Evolutionary conservation across 2,329 filamentous ascomycete species (phyloP).

Genomic region (Fonsecaea pugnacius): DNA sequence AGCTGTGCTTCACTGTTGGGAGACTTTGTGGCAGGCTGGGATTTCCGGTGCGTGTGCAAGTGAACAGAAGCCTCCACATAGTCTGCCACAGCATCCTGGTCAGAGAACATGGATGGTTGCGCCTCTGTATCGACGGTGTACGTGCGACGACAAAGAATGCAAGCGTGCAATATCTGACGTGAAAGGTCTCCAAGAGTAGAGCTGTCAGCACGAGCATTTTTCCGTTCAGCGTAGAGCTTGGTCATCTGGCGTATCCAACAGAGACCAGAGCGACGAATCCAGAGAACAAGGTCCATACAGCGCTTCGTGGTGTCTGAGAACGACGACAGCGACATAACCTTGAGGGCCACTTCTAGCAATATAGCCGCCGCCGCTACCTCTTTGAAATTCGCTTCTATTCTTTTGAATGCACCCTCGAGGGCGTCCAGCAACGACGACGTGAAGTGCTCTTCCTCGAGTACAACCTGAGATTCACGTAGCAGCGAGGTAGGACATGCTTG

Average conservation of each 20-base stretch:
- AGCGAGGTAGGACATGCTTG: slow-evolving; percentile 31
- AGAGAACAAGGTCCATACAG: slow-evolving; percentile 48
- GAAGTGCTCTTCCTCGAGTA: slow-evolving; percentile 39
- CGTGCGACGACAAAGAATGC: slow-evolving; percentile 47
- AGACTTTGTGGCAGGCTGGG: not conserved
- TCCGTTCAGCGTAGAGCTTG: slow-evolving; percentile 18
- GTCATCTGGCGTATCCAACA: slow-evolving; percentile 24
- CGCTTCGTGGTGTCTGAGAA: not conserved
- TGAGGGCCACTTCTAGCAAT: slow-evolving; percentile 49
- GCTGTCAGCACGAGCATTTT: slow-evolving; percentile 39
- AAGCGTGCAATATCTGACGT: slow-evolving; percentile 47
- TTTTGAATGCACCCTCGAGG: slow-evolving; percentile 41
- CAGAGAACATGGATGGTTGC: slow-evolving; percentile 7
- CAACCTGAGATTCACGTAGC: slow-evolving; percentile 36
- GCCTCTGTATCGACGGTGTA: slow-evolving; percentile 14
- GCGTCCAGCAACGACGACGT: slow-evolving; percentile 40
- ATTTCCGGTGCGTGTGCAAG: slow-evolving; percentile 18
- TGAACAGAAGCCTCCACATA: slow-evolving; percentile 32
- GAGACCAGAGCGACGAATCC: slow-evolving; percentile 41
- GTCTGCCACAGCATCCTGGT: slow-evolving; percentile 29
- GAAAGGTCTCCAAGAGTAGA: slow-evolving; percentile 41
- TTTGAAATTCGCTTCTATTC: slow-evolving; percentile 59
- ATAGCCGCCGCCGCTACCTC: slow-evolving; percentile 48
- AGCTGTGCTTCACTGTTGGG: slow-evolving; percentile 15
- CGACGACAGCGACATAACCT: slow-evolving; percentile 49